Evolutionary conservation across 805 yeast genomes (phyloP).

Genomic region (Debaryomyces hansenii): DNA sequence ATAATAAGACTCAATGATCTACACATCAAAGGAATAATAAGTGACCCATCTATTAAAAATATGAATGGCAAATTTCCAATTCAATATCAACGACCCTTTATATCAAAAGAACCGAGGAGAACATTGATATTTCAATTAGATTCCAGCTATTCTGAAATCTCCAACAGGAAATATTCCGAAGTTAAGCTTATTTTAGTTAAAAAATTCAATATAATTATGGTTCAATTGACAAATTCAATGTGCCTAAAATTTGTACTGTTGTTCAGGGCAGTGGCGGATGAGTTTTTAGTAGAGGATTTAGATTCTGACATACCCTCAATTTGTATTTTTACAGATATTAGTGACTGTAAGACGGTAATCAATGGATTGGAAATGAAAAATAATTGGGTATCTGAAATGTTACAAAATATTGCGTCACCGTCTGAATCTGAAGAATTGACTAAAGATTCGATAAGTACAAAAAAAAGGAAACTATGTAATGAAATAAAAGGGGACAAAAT

Average conservation of each 20-base stretch:
- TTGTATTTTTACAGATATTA: slow-evolving; percentile 23
- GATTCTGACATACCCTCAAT: slow-evolving; percentile 17
- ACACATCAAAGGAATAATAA: slow-evolving; percentile 33
- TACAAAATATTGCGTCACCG: slow-evolving; percentile 9
- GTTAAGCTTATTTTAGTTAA: slow-evolving; percentile 34
- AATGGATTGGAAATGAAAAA: slow-evolving; percentile 36
- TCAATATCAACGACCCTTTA: slow-evolving; percentile 33
- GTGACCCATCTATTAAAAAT: slow-evolving; percentile 13
- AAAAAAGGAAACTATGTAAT: slow-evolving; percentile 10
- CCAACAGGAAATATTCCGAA: slow-evolving; percentile 19
- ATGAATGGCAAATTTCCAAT: slow-evolving; percentile 12
- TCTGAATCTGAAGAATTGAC: neutral
- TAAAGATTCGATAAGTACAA: slow-evolving; percentile 4
- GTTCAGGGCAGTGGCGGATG: slow-evolving; percentile 20
- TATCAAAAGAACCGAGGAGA: slow-evolving; percentile 31
- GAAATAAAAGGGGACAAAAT: slow-evolving; percentile 34
- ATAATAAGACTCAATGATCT: slow-evolving; percentile 50
- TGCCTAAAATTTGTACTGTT: slow-evolving; percentile 21
- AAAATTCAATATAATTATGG: slow-evolving; percentile 19
- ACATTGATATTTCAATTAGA: slow-evolving; percentile 33
- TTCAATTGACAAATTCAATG: slow-evolving; percentile 25
- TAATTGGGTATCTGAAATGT: slow-evolving; percentile 33
- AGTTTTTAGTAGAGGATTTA: slow-evolving; percentile 12
- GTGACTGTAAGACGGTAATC: slow-evolving; percentile 27
- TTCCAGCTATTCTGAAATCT: slow-evolving; percentile 8